A percentile compares a stretch with the other conserved stretches of the same genome.
Evolutionary conservation across 805 yeast genomes (phyloP).

Genomic region (Kockiozyma suomiensis): DNA sequence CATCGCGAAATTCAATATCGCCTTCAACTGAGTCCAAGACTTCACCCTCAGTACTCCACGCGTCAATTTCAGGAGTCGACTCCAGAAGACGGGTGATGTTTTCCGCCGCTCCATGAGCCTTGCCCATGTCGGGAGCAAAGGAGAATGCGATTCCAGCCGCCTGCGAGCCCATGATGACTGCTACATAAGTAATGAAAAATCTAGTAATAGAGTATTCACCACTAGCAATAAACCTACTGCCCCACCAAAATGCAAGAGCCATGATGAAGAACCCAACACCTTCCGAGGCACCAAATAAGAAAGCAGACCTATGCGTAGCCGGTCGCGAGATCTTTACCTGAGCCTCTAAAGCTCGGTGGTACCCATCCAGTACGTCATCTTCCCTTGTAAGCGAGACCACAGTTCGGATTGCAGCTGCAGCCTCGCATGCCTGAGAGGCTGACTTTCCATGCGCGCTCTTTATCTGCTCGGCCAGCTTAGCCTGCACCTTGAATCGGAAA

Average conservation of each 20-base stretch:
- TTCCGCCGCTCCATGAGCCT: slow-evolving; percentile 46
- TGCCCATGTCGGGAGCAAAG: slow-evolving; percentile 50
- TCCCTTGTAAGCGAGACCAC: slow-evolving; percentile 49
- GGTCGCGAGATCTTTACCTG: slow-evolving; percentile 22
- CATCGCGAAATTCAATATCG: slow-evolving; percentile 52
- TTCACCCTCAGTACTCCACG: slow-evolving; percentile 36
- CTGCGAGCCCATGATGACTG: slow-evolving; percentile 48
- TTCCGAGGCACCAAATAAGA: slow-evolving; percentile 39
- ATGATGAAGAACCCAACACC: slow-evolving; percentile 48
- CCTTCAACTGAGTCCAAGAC: slow-evolving; percentile 48
- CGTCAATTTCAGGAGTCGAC: slow-evolving; percentile 44
- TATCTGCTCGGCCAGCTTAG: slow-evolving; percentile 43
- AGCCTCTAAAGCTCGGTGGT: slow-evolving; percentile 32
- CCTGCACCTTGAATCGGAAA: slow-evolving; percentile 43
- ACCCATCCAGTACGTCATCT: slow-evolving; percentile 42
- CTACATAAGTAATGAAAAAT: slow-evolving; percentile 47
- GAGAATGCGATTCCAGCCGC: slow-evolving; percentile 48
- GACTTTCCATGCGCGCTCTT: slow-evolving; percentile 45
- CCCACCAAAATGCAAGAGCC: slow-evolving; percentile 51
- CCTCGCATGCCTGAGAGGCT: slow-evolving; percentile 49
- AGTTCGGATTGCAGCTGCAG: slow-evolving; percentile 47
- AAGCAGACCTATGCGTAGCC: slow-evolving; percentile 18
- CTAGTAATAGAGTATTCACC: slow-evolving; percentile 40
- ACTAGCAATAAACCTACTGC: slow-evolving; percentile 43
- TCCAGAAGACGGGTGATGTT: slow-evolving; percentile 43